Conservation (phyloP, 2,329 filamentous ascomycete species). For the Xylaria sp. region DNA sequence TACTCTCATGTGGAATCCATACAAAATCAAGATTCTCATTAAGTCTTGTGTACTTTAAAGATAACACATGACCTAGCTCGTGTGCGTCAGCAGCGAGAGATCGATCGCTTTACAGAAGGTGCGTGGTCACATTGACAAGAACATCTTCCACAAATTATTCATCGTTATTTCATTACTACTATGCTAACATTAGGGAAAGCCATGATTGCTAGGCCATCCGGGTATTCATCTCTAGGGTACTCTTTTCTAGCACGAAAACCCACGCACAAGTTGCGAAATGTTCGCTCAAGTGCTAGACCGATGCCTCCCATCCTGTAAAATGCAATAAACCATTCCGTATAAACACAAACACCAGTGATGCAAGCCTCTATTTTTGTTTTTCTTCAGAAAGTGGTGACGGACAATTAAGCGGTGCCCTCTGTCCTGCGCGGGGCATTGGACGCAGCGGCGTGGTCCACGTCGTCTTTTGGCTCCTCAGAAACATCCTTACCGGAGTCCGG, state of each 20-base stretch:
- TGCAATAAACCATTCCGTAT: slow-evolving; percentile 1
- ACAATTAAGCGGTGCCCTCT: slow-evolving; percentile 35
- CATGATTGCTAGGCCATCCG: neutral
- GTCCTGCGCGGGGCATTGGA: slow-evolving; percentile 43
- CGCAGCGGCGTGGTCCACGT: slow-evolving; percentile 43
- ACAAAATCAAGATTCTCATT: no score
- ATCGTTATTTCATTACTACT: neutral
- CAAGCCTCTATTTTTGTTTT: neutral
- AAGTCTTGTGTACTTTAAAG: no score
- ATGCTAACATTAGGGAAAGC: neutral
- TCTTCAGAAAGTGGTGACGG: slow-evolving; percentile 13
- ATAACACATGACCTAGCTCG: no score
- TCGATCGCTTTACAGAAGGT: no score
- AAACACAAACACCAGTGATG: slow-evolving; percentile 15
- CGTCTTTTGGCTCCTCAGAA: slow-evolving; percentile 41
- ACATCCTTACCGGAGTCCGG: slow-evolving; percentile 35
- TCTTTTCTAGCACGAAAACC: neutral
- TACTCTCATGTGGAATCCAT: no score
- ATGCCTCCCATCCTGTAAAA: neutral
- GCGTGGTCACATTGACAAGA: neutral
- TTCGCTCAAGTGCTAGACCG: neutral
- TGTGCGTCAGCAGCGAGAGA: no score
- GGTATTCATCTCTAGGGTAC: neutral
- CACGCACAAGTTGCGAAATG: neutral
- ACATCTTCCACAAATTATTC: no score